Evolutionary conservation across 1,284 basidiomycete species (phyloP).

Genomic region (Cryptococcus deneoformans): DNA sequence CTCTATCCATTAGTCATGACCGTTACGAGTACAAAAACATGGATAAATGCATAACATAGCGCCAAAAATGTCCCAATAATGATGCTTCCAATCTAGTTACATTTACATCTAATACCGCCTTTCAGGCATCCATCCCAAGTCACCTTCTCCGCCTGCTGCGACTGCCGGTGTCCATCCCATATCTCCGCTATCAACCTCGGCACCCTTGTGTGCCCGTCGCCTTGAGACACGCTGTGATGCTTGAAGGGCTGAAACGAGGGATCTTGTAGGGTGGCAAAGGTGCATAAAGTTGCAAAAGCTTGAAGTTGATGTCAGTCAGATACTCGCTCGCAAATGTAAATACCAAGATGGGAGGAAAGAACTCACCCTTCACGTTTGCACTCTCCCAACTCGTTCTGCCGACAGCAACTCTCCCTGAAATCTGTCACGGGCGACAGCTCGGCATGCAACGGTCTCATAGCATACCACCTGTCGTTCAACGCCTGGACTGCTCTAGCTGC

Average conservation of each 20-base stretch:
- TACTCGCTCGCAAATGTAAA: neutral
- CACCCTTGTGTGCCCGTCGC: slow-evolving; percentile 44
- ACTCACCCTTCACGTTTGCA: slow-evolving; percentile 81
- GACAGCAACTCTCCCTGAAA: slow-evolving; percentile 97
- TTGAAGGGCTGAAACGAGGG: slow-evolving; percentile 72
- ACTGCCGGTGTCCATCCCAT: slow-evolving; percentile 41
- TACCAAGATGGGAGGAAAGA: neutral
- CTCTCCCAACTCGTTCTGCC: slow-evolving; percentile 97
- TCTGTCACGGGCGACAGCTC: slow-evolving; percentile 98
- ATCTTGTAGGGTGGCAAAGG: slow-evolving; percentile 77
- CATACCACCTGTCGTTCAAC: slow-evolving; percentile 97
- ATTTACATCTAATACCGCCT: neutral
- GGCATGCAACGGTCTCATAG: slow-evolving; percentile 94
- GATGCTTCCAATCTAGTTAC: no score
- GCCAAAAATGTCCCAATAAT: no score
- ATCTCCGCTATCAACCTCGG: slow-evolving; percentile 23
- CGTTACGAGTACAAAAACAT: no score
- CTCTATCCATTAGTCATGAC: no score
- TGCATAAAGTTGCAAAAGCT: slow-evolving; percentile 98
- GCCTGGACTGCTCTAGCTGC: slow-evolving; percentile 90
- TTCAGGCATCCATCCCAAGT: slow-evolving; percentile 18
- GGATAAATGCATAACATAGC: no score
- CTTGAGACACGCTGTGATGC: slow-evolving; percentile 81
- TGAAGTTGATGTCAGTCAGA: neutral
- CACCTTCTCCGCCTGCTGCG: slow-evolving; percentile 16